These are phyloP conservation scores for Eucalyptus guilfoylei DNA, from an alignment of 345 rosid genomes.

Conservation along the genomic window DNA sequence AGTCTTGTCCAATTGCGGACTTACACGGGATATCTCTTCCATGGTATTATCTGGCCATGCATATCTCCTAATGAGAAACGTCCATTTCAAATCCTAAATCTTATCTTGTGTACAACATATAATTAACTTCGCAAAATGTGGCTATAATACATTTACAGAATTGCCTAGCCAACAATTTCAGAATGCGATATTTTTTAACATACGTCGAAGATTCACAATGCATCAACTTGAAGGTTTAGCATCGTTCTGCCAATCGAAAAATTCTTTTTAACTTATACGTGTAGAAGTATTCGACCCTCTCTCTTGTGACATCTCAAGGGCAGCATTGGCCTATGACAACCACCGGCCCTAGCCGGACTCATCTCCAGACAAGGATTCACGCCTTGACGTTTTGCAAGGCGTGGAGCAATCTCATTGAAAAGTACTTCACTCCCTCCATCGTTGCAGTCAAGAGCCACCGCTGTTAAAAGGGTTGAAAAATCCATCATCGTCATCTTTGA, in stretches of 20 bases:
- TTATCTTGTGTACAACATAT: neutral
- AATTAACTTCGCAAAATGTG: neutral
- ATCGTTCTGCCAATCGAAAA: neutral
- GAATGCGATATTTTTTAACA: neutral
- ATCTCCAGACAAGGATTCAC: neutral
- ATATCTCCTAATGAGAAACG: neutral
- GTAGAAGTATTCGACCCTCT: neutral
- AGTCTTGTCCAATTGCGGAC: neutral
- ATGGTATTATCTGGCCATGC: neutral
- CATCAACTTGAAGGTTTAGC: neutral
- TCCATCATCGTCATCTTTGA: neutral
- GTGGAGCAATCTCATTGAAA: neutral
- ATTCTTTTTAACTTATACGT: rapidly evolving
- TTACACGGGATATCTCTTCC: rapidly evolving
- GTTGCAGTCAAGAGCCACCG: neutral
- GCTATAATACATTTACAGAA: rapidly evolving
- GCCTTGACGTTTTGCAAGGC: neutral
- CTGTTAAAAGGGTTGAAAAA: neutral
- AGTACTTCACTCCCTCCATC: neutral
- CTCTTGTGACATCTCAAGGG: neutral
- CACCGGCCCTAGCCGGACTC: neutral
- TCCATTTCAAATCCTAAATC: neutral
- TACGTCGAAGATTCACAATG: neutral
- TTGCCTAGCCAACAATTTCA: neutral
- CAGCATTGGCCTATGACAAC: neutral